Conservation (phyloP, 805 yeast genomes). For the Soucietia sequanensis region DNA sequence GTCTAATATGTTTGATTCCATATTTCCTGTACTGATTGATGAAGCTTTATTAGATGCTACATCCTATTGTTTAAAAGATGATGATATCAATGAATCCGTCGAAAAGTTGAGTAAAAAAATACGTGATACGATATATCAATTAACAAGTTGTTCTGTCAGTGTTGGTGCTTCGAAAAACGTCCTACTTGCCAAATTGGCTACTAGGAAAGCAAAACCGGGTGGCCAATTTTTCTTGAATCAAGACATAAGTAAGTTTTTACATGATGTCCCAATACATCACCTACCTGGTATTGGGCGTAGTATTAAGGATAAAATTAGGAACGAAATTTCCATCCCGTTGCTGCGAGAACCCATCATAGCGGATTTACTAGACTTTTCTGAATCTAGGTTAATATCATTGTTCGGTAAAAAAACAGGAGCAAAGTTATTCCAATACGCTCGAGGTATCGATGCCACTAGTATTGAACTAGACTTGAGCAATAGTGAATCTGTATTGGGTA, state of each 20-base stretch:
- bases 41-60: constrained; percentile 81
- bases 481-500: constrained; percentile 42
- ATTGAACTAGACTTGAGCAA: constrained; percentile 53
- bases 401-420: constrained; percentile 73
- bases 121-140: constrained; percentile 36
- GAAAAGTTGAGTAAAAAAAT: constrained; percentile 30
- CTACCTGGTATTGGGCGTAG: constrained; percentile 67
- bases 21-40: constrained; percentile 86
- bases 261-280: constrained; percentile 31
- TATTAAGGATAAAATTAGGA: constrained; percentile 44
- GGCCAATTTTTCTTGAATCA: constrained; percentile 49
- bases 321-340: neutral
- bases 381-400: constrained; percentile 35
- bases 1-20: constrained; percentile 41
- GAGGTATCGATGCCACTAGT: constrained; percentile 67
- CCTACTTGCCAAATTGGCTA: constrained; percentile 71
- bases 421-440: constrained; percentile 55
- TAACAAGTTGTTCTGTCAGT: constrained; percentile 68
- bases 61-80: constrained; percentile 14
- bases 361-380: constrained; percentile 36
- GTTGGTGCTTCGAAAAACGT: constrained; percentile 77
- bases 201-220: constrained; percentile 76
- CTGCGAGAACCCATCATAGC: constrained; percentile 27
- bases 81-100: constrained; percentile 9
- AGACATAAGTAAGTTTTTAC: constrained; percentile 31